Evolutionary conservation across 2,329 filamentous ascomycete genomes (phyloP).

Genomic region (Trichoderma harzianum): DNA sequence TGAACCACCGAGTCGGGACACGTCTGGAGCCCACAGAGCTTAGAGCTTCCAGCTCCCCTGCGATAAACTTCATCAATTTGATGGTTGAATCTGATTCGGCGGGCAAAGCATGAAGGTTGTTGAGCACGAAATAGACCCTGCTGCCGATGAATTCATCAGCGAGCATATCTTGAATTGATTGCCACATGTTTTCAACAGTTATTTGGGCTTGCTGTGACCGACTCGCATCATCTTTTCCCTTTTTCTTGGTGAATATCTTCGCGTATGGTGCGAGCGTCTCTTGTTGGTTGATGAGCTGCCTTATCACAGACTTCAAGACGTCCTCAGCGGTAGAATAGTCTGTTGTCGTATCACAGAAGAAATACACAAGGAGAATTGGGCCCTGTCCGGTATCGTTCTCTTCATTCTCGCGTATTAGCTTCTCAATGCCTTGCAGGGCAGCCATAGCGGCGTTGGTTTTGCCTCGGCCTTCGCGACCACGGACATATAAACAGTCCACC

Average conservation of each 20-base stretch:
- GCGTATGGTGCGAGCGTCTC: slow-evolving; percentile 34
- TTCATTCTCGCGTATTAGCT: slow-evolving; percentile 20
- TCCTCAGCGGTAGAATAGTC: slow-evolving; percentile 42
- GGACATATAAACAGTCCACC: slow-evolving; percentile 38
- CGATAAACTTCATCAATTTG: slow-evolving; percentile 35
- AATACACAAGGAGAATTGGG: slow-evolving; percentile 37
- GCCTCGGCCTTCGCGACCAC: slow-evolving; percentile 40
- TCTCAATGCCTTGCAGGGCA: slow-evolving; percentile 36
- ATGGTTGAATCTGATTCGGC: slow-evolving; percentile 32
- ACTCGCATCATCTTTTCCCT: slow-evolving; percentile 23
- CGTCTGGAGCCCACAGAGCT: slow-evolving; percentile 19
- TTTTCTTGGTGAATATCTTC: slow-evolving; percentile 34
- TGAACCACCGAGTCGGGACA: slow-evolving; percentile 35
- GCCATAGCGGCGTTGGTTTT: slow-evolving; percentile 41
- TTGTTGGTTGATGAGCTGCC: slow-evolving; percentile 37
- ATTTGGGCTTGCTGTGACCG: slow-evolving; percentile 26
- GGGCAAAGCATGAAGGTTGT: slow-evolving; percentile 39
- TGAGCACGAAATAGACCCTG: slow-evolving; percentile 39
- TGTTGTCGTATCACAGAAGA: slow-evolving; percentile 38
- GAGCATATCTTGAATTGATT: slow-evolving; percentile 41
- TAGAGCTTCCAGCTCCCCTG: slow-evolving; percentile 27
- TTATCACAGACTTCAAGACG: slow-evolving; percentile 38
- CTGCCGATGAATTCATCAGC: slow-evolving; percentile 30
- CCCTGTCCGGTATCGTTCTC: slow-evolving; percentile 25
- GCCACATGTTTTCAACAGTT: slow-evolving; percentile 40